Percentiles rank a stretch among this genome's conserved stretches.
These are phyloP conservation scores for Hydrangea macrophylla DNA, from an alignment of 148 eudicot species.

Conservation along the genomic window DNA sequence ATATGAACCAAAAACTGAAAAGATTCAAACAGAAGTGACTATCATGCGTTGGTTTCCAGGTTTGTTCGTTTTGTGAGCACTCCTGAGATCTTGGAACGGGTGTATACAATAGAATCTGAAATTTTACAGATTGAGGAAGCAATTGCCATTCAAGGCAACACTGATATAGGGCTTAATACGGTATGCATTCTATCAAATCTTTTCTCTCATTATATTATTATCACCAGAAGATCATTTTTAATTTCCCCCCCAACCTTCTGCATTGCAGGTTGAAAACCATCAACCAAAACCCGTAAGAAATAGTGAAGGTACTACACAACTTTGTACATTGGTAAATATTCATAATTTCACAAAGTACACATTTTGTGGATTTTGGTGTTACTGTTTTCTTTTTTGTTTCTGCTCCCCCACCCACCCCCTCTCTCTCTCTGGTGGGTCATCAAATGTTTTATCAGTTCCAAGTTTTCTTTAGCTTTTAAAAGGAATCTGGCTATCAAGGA, in stretches of 20 bases:
- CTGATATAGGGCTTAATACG: slow-evolving; percentile 33
- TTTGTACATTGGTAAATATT: background rate
- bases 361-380: slow-evolving; percentile 1
- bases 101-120: slow-evolving; percentile 86
- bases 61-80: slow-evolving; percentile 99
- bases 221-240: background rate
- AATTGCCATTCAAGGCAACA: slow-evolving; percentile 60
- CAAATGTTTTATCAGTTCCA: no score
- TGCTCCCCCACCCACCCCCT: no score
- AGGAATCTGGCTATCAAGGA: slow-evolving; percentile 5
- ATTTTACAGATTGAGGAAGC: slow-evolving; percentile 87
- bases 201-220: background rate
- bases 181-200: slow-evolving; percentile 35
- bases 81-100: slow-evolving; percentile 96
- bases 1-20: no score
- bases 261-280: slow-evolving; percentile 51
- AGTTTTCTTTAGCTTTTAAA: background rate
- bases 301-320: slow-evolving; percentile 50
- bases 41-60: slow-evolving; percentile 30
- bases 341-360: background rate
- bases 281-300: slow-evolving; percentile 40
- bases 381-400: no score
- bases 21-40: background rate
- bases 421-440: background rate
- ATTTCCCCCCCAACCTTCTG: background rate